phyloP scores from a whole-genome alignment of 345 rosid genomes.

The Stellera chamaejasme region DNA sequence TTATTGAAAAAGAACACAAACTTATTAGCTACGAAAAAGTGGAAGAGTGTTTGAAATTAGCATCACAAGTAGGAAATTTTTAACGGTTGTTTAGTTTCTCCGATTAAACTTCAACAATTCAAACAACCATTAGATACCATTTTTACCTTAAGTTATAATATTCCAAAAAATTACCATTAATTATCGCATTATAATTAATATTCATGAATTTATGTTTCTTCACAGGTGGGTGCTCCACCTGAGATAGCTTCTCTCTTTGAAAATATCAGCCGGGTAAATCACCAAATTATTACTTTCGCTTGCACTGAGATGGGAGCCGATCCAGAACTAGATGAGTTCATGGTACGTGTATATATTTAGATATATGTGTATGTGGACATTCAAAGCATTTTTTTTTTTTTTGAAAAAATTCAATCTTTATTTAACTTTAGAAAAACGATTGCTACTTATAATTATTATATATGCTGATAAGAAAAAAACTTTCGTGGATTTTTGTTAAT shows the following conservation, averaged over 20 bases:
- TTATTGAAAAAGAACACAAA: no score
- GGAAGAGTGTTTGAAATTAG: no score
- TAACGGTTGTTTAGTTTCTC: background rate
- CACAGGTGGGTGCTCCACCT: conserved; percentile 55
- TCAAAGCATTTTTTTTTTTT: background rate
- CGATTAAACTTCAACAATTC: background rate
- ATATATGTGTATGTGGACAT: background rate
- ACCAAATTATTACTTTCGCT: conserved; percentile 5
- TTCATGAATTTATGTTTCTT: background rate
- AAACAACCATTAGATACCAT: background rate
- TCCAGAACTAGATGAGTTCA: conserved; percentile 65
- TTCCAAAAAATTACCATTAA: no score
- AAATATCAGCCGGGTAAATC: conserved; percentile 32
- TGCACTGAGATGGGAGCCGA: conserved; percentile 38
- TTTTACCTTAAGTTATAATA: no score
- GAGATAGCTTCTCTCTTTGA: conserved; percentile 42
- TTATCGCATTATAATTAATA: background rate
- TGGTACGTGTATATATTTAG: conserved; percentile 24
- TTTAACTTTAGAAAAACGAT: background rate
- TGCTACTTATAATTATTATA: no score
- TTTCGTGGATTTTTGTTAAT: background rate
- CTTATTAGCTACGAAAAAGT: no score
- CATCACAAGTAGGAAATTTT: background rate
- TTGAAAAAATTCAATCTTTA: background rate
- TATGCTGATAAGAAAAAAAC: conserved; percentile 6